Percentiles rank a stretch among this genome's conserved stretches.
phyloP scores from a whole-genome alignment of 176 grass and related monocot species.

The Eleusine coracana region DNA sequence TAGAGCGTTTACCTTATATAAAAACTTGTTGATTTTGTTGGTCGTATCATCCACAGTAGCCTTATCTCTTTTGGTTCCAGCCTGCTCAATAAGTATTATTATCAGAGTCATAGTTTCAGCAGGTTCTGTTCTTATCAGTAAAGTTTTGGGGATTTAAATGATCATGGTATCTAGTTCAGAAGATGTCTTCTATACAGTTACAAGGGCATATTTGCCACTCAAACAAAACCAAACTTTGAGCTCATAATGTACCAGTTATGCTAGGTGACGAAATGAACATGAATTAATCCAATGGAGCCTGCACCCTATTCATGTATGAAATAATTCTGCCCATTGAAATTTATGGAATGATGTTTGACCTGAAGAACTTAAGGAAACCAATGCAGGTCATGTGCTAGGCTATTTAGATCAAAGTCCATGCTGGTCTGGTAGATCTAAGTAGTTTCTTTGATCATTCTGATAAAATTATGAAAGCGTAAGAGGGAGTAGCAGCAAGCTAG shows the following conservation, averaged over 20 bases:
- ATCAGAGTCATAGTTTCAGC: slow-evolving; percentile 17
- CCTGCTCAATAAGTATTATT: slow-evolving; percentile 54
- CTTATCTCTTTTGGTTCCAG: slow-evolving; percentile 75
- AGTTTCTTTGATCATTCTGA: slow-evolving; percentile 10
- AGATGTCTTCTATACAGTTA: slow-evolving; percentile 19
- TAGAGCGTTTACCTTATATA: slow-evolving; percentile 75
- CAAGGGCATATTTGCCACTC: not conserved
- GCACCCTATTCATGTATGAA: not conserved
- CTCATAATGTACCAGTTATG: slow-evolving; percentile 4
- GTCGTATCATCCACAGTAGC: slow-evolving; percentile 75
- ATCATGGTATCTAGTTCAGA: not conserved
- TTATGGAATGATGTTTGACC: not conserved
- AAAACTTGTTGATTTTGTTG: slow-evolving; percentile 81
- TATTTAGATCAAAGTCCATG: not conserved
- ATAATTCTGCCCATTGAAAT: not conserved
- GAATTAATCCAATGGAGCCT: slow-evolving; percentile 2
- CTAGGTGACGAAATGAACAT: not conserved
- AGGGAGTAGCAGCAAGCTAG: not conserved
- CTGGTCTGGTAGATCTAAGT: not conserved
- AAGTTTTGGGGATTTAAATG: not conserved
- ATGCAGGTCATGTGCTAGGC: not conserved
- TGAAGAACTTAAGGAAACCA: slow-evolving; percentile 11
- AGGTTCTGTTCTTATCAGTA: not conserved
- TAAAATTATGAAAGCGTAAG: slow-evolving; percentile 22
- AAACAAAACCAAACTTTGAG: slow-evolving; percentile 14